Base-by-base conservation (phyloP, 495 filamentous ascomycete species). In the Daldinia childiae region DNA sequence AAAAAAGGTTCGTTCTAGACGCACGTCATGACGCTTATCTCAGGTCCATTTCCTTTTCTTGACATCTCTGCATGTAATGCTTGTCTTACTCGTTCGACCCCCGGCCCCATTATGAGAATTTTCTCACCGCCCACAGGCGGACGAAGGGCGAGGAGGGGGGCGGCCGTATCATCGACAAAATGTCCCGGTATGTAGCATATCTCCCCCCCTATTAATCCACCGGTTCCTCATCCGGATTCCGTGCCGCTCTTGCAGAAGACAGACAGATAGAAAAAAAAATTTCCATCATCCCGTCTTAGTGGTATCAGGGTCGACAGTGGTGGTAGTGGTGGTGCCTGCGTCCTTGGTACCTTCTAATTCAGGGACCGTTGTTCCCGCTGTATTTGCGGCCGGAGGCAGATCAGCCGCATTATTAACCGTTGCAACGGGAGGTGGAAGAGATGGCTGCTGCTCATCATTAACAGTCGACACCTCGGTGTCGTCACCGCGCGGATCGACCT, bases 171-270 rank as follows among this genome's bases (percentile, higher is more conserved):
- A 62, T 58, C 29, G 58, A 32, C 39, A 55, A 12, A 30, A 9
- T 27, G 24, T 54, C 55, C 59, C 59, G 17, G 61, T 66, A 52
- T 14, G 61, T 66, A 52, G 41, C 48, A 73, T 43, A 62, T 54
- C 6, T 9, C 27, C 8, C 17, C 34, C 15, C 51, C 39, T 63
- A 66, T 73, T 69, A 69, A 66, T 69, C 38, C 66, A 58, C 66
- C 71, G 71, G 71, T 66, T 73, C 71, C 71, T 69, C 66, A 73
- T 66, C 71, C 71, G 71, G 66, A 48, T 69, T 66, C 71, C 71
- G 71, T 73, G 71, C 66, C 66, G 71, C 58, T 50, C 62, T 48
- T 73, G 71, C 71, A 73, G 71, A 30, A 27, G 43, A 48, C 43
- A 48, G 51, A 34, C 7, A 32, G 8, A 11, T 0, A 32, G 1